Evolutionary conservation across 805 yeast species (phyloP), one percentile per base, ranked within the genome.

Genomic region (Teunomyces tritomae): DNA sequence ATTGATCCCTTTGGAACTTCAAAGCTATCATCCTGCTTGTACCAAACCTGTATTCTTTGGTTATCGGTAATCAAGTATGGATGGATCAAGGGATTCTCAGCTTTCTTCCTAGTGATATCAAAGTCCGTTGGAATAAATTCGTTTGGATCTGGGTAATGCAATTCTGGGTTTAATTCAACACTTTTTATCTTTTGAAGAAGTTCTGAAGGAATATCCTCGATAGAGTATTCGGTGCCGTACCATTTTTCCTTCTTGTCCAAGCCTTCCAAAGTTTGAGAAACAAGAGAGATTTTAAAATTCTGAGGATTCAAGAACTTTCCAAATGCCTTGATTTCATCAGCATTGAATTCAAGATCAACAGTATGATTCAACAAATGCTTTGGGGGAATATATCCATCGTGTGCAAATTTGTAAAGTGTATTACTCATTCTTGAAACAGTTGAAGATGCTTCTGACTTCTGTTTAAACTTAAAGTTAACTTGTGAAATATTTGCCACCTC

Each of bases 1-100:
- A 90, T 79, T 43, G 80, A 74, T 0, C 94, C 94, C 68, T 91
- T 87, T 43, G 98, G 99, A 13, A 88, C 87, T 73, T 86, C 82
- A 61, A 92, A 87, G 44, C 84, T 82, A 55, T 92, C 96, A 68
- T 92, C 96, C 57, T 85, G 85, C 63, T 92, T 92, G 64, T 74
- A 88, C 98, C 98, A 92, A 32, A 88, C 69, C 56, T 83, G 84
- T 33, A 75, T 65, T 42, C 73, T 73, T 10, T 76, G 66, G 40
- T 76, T 73, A 40, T 78, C 73, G 49, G 77, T 63, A 47, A 94
- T 67, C 35, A 89, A 70, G 32, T 71, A 71, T 1, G 97, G 97
- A 50, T 78, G 79, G 27, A 73, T 74, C 40, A 71, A 57, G 3
- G 82, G 77, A 1, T 28, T 27, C 8, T 59, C 61, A 4, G 59